Percentiles rank a stretch among this genome's conserved stretches.
phyloP scores from a whole-genome alignment of 2,329 filamentous ascomycete species.

The Paecilomyces variotii region DNA sequence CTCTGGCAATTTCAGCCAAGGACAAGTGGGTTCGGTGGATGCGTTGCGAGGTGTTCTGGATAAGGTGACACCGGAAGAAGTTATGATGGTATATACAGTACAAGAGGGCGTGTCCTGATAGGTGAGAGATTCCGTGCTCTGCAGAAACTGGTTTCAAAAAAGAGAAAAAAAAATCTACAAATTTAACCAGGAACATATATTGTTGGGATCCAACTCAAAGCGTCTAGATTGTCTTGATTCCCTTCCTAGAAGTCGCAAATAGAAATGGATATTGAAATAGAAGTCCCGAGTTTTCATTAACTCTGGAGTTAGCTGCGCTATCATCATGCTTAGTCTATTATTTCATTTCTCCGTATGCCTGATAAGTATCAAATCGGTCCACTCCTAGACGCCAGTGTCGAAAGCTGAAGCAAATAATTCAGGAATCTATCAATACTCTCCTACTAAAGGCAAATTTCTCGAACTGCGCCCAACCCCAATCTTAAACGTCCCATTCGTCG shows the following conservation, averaged over 20 bases:
- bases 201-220: too few relatives aligned
- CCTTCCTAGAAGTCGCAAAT: too few relatives aligned
- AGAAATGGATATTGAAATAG: not conserved
- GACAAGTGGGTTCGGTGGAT: conserved; percentile 20
- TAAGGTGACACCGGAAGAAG: not conserved
- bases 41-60: conserved; percentile 12
- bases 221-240: too few relatives aligned
- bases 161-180: too few relatives aligned
- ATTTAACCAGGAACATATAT: too few relatives aligned
- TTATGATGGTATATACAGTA: not conserved
- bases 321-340: not conserved
- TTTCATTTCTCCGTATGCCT: not conserved
- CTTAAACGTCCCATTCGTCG: conserved; percentile 30
- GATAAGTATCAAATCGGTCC: not conserved
- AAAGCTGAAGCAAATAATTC: not conserved
- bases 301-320: not conserved
- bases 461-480: conserved; percentile 32
- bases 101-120: not conserved
- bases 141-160: not conserved
- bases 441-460: conserved; percentile 23
- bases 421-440: conserved; percentile 14
- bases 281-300: not conserved
- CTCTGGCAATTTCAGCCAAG: too few relatives aligned
- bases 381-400: not conserved
- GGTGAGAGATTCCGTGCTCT: not conserved